Base-by-base conservation (phyloP, 768 basidiomycete genomes). In the Pholiota conissans region DNA sequence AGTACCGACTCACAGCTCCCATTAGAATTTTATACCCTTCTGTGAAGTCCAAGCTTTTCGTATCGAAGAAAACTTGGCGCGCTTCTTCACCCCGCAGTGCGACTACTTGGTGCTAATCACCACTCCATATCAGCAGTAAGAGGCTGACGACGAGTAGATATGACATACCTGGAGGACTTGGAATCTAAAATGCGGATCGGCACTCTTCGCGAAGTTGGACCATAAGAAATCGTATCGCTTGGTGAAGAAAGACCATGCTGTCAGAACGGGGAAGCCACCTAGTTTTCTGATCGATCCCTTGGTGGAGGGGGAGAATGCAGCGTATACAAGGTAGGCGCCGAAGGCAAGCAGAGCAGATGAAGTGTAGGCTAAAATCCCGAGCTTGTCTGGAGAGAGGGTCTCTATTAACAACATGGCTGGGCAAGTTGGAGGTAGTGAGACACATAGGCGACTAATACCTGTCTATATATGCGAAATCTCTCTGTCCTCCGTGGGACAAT, bases 11-110 rank as follows among this genome's bases (percentile, higher is more conserved):
- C 40, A 71, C 70, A 37, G 65, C 68, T 11, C 72, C 73, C 61
- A 73, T 67, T 0, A 75, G 66, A 10, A 76, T 68, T 26, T 65
- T 67, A 46, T 74, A 76, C 0, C 74, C 75, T 51, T 74, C 72
- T 14, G 55, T 55, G 34, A 73, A 67, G 29, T 66, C 61, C 14
- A 76, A 60, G 35, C 56, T 62, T 49, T 67, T 69, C 10, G 65
- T 61, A 10, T 70, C 65, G 53, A 74, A 74, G 55, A 74, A 76
- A 0, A 50, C 55, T 47, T 71, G 71, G 0, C 73, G 62, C 5
- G 68, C 72, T 35, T 69, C 67, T n/a, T 72, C 68, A 0, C 74
- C 75, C 26, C 60, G 59, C 5, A 73, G 39, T 5, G 72, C 75
- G 0, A 73, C 67, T 20, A 70, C 66, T n/a, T 59, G 54, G 40